A percentile compares a stretch with the other conserved stretches of the same genome.
These are phyloP conservation scores for Blumeria hordei DNA, from an alignment of 2,329 filamentous ascomycete genomes.

Conservation along the genomic window DNA sequence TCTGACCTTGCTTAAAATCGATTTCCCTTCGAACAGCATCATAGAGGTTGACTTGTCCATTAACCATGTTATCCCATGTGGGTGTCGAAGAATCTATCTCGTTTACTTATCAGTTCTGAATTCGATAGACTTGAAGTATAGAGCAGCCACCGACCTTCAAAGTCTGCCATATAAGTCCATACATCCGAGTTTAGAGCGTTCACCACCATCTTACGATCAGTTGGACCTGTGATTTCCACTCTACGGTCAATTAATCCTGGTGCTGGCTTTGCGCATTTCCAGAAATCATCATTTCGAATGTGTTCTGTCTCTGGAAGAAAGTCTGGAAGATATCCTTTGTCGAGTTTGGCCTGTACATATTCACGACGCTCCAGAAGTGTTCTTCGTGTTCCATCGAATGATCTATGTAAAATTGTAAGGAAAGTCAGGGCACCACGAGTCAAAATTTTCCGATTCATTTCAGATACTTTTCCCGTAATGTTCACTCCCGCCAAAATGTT, in stretches of 20 bases:
- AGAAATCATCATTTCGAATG: slow-evolving; percentile 81
- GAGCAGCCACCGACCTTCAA: slow-evolving; percentile 43
- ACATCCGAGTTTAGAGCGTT: slow-evolving; percentile 92
- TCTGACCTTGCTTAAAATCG: slow-evolving; percentile 85
- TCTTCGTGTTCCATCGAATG: slow-evolving; percentile 81
- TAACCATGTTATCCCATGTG: slow-evolving; percentile 99
- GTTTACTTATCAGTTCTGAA: background rate
- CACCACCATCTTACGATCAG: slow-evolving; percentile 96
- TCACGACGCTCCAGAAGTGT: slow-evolving; percentile 66
- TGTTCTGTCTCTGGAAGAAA: slow-evolving; percentile 91
- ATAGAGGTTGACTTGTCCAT: slow-evolving; percentile 91
- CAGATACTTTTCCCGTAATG: slow-evolving; percentile 56
- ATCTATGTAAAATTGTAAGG: slow-evolving; percentile 79
- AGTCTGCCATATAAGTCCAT: slow-evolving; percentile 98
- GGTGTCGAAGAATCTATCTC: slow-evolving; percentile 67
- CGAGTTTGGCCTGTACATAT: slow-evolving; percentile 73
- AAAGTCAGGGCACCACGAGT: slow-evolving; percentile 78
- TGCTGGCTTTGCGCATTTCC: slow-evolving; percentile 78
- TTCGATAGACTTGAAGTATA: slow-evolving; percentile 8
- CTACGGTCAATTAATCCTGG: slow-evolving; percentile 82
- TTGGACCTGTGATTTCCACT: slow-evolving; percentile 92
- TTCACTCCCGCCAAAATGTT: slow-evolving; percentile 35
- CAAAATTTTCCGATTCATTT: slow-evolving; percentile 70
- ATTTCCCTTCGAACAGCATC: slow-evolving; percentile 83
- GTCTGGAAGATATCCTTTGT: slow-evolving; percentile 70